Base-by-base conservation (phyloP, 148 eudicot species). In the Pharnaceum exiguum region DNA sequence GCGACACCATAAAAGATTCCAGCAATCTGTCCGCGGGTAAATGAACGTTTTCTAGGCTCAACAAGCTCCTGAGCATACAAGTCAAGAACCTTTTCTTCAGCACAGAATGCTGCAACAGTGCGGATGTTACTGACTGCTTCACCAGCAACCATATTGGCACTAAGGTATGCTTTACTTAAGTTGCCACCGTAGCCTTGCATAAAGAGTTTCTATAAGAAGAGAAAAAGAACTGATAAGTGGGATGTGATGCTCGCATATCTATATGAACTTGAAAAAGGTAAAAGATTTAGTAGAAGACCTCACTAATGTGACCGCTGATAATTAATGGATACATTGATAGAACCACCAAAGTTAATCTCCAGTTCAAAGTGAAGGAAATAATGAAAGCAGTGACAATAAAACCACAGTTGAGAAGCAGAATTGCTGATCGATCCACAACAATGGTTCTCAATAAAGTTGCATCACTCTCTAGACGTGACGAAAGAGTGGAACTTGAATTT, bases 141-240 rank as follows among this genome's bases (percentile, higher is more conserved):
- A 42, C 96, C 96, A 54, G 98, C 98, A 57, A 93, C 75, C 98
- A 88, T 93, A 71, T 93, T 93, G 23, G 96, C 98, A 72, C 77
- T 78, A 13, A 86, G 83, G 61, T 93, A 93, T 10, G 98, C 96
- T 75, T 88, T 93, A 81, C 78, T 93, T 75, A 93, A 78, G 84
- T 93, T 81, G 19, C 84, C 88, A 46, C 98, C 98, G 63, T 85
- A 93, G 43, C 98, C 98, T 85, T 78, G 74, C 98, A 93, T 93
- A 69, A 93, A 93, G 58, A 93, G 83, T 83, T 88, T 93, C 98
- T 93, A 77, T 46, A 71, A 66, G 54, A 57, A 40, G 13, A 19
- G 30, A 60, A 61, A 39, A 5, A 29, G 19, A 18, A 27, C 11
- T 17, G 31, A 37, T 44, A 67, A 19, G 16, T 21, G 4, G 2